Percentiles rank a stretch among this genome's conserved stretches.
Conservation (phyloP, 2,329 filamentous ascomycete species). For the Chrysosporium keratinophilum region DNA sequence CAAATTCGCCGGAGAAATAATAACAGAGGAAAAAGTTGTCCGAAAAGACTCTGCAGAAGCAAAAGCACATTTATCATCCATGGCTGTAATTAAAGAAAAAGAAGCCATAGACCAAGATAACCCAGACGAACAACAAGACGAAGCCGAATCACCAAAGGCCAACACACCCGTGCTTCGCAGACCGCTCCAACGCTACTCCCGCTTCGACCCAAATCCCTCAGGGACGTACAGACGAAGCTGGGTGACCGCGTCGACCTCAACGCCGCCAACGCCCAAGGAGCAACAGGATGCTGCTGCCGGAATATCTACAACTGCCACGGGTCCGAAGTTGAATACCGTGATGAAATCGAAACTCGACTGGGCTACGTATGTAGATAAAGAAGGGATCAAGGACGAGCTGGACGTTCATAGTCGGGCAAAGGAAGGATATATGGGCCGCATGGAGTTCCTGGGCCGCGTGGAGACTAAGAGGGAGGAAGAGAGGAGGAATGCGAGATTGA, state of each 20-base stretch:
- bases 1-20: constrained; percentile 47
- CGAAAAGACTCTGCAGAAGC: constrained; percentile 46
- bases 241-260: constrained; percentile 24
- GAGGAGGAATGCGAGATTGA: constrained; percentile 31
- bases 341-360: constrained; percentile 57
- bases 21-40: constrained; percentile 45
- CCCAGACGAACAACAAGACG: constrained; percentile 10
- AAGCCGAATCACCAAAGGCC: constrained; percentile 16
- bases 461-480: constrained; percentile 49
- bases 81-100: constrained; percentile 28
- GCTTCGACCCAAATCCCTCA: constrained; percentile 40
- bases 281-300: constrained; percentile 16
- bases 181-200: constrained; percentile 35
- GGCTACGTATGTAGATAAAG: constrained; percentile 53
- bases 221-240: constrained; percentile 36
- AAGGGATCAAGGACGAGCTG: constrained; percentile 52
- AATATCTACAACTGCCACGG: constrained; percentile 27
- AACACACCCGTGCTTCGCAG: constrained; percentile 25
- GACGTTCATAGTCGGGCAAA: constrained; percentile 52
- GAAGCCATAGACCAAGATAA: constrained; percentile 17
- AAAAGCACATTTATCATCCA: constrained; percentile 40
- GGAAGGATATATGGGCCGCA: constrained; percentile 50
- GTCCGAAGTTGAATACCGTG: constrained; percentile 55
- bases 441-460: constrained; percentile 52
- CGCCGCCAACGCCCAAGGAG: constrained; percentile 18